These are phyloP conservation scores for Coelastrella sp. DNA, from an alignment of 139 green algal species.

Conservation along the genomic window DNA sequence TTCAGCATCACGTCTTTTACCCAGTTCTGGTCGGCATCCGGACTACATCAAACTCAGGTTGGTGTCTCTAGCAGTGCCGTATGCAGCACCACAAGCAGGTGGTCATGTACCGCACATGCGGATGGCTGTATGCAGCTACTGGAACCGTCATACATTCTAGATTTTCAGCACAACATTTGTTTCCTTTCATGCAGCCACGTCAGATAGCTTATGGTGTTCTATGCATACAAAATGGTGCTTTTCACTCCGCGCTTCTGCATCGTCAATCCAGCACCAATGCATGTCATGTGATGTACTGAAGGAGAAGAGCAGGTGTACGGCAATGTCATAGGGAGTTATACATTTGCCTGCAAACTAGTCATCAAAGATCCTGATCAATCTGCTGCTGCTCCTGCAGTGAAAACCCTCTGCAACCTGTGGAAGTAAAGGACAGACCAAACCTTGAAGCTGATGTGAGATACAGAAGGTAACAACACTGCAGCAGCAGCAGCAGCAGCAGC, in stretches of 20 bases:
- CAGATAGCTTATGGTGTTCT: too few species aligned
- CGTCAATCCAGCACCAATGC: too few species aligned
- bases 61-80: background rate
- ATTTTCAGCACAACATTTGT: too few species aligned
- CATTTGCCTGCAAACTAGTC: background rate
- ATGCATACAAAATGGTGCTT: too few species aligned
- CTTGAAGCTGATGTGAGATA: slow-evolving; percentile 38
- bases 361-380: background rate
- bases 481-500: background rate
- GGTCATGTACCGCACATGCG: background rate
- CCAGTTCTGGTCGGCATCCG: slow-evolving; percentile 5
- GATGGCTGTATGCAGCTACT: background rate
- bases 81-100: too few species aligned
- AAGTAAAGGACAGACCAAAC: slow-evolving; percentile 16
- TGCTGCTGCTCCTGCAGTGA: background rate
- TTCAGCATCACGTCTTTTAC: background rate
- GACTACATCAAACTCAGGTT: slow-evolving; percentile 20
- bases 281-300: too few species aligned
- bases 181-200: too few species aligned
- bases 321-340: background rate
- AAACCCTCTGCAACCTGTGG: slow-evolving; percentile 8
- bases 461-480: background rate
- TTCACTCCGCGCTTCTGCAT: too few species aligned
- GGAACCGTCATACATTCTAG: too few species aligned
- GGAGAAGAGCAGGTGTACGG: too few species aligned